Evolutionary conservation across 2,329 filamentous ascomycete species (phyloP).

Genomic region (Diplodia corticola): DNA sequence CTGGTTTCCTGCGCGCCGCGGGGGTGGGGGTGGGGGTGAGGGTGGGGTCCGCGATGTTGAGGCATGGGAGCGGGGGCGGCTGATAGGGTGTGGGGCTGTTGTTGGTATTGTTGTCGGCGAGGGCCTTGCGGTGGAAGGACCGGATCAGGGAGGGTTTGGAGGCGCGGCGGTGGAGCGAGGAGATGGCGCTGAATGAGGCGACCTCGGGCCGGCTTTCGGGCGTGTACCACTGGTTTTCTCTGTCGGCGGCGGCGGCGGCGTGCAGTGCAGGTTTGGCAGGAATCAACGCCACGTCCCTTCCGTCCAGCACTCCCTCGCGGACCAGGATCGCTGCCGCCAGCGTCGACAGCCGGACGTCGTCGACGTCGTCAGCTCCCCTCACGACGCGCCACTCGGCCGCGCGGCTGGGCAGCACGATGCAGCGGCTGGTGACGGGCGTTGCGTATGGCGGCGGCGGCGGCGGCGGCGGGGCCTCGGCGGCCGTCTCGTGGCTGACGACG

Average conservation of each 20-base stretch:
- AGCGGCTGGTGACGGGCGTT: background rate
- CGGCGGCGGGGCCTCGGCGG: background rate
- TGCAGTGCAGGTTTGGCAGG: too few relatives aligned
- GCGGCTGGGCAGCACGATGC: background rate
- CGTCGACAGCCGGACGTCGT: background rate
- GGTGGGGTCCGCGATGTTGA: too few relatives aligned
- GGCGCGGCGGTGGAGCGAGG: background rate
- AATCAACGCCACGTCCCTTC: background rate
- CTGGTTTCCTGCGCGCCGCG: background rate
- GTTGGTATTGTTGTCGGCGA: background rate
- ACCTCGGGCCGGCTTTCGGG: background rate
- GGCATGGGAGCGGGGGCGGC: too few relatives aligned
- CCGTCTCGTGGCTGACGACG: background rate
- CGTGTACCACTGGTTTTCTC: too few relatives aligned
- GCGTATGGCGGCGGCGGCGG: background rate
- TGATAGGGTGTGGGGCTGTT: too few relatives aligned
- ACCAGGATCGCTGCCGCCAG: constrained; percentile 1
- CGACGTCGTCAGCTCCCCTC: background rate
- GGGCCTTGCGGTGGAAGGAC: background rate
- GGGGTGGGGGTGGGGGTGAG: too few relatives aligned
- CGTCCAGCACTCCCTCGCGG: background rate
- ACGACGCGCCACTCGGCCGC: background rate
- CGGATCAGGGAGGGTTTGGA: background rate
- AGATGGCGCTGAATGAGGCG: background rate
- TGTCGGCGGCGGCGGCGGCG: too few relatives aligned